Evolutionary conservation across 176 grass and related monocot species (phyloP), one percentile per base, ranked within the genome.

Genomic region (Thinopyrum elongatum): DNA sequence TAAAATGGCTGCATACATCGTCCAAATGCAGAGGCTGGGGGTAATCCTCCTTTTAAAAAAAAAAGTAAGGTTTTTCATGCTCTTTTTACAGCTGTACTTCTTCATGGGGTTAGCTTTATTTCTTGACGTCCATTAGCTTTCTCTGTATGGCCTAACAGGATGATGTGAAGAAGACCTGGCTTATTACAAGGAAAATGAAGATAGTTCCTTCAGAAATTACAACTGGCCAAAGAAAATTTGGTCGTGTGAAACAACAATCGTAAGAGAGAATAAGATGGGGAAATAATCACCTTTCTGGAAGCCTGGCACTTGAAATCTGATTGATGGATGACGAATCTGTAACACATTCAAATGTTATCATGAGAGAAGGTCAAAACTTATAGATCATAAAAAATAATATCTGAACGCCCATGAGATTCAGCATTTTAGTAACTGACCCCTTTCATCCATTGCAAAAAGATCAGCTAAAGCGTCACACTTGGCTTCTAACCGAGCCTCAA

Each of bases 151-250:
- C 36, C 17, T 83, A 79, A 85, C 88, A 98, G 96, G 96, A 98
- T 82, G 96, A 98, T 85, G 29, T 98, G 38, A 98, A 91, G 79
- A 98, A 98, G 79, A 92, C 89, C 49, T 98, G 96, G 96, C 93
- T 98, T 91, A 92, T 80, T 65, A 19, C 15, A 63, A 46, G n/a
- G 25, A 28, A 65, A 83, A 51, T 65, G 0, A 76, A 4, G 57
- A 16, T 25, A 12, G 44, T 12, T 38, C 7, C 8, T 39, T 57
- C 57, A 42, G 35, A 83, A 22, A 36, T 28, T 72, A 72, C n/a
- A 38, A 23, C 72, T 83, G 10, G 26, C 67, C 17, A 36, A 66
- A 66, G 28, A 77, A 15, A 34, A 49, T 57, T 13, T 30, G 30
- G 29, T 15, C 30, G 4, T 10, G 10, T 23, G 76, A 77, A 15